Conservation (phyloP, 495 filamentous ascomycete genomes). For the Evernia prunastri region DNA sequence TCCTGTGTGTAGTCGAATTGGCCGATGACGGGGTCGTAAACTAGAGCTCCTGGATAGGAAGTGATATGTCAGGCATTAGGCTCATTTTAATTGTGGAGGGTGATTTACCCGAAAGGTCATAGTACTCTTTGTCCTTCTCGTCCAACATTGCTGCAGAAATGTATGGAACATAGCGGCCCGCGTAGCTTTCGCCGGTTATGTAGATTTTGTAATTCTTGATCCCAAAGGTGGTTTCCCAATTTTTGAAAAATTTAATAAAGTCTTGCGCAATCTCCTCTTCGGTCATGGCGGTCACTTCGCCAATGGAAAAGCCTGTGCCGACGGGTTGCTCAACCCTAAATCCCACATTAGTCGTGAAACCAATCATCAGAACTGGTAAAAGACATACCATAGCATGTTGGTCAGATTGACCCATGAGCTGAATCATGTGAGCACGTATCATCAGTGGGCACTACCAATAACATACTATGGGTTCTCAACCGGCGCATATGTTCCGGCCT, state of each 20-base stretch:
- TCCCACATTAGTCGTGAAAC: constrained; percentile 34
- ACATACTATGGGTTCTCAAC: constrained; percentile 51
- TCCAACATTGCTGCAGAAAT: constrained; percentile 48
- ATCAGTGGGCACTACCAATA: too few relatives aligned
- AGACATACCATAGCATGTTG: constrained; percentile 52
- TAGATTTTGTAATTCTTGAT: constrained; percentile 57
- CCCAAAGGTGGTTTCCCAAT: constrained; percentile 54
- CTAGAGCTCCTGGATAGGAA: constrained; percentile 26
- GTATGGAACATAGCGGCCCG: constrained; percentile 49
- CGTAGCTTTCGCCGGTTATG: constrained; percentile 57
- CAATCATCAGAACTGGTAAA: not conserved
- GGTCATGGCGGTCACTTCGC: constrained; percentile 45
- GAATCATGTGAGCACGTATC: constrained; percentile 15
- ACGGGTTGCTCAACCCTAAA: constrained; percentile 49
- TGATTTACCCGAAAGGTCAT: constrained; percentile 38
- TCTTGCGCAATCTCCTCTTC: constrained; percentile 53
- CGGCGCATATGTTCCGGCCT: constrained; percentile 51
- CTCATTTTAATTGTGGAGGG: constrained; percentile 12
- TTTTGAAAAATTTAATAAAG: constrained; percentile 58
- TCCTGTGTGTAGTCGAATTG: constrained; percentile 37
- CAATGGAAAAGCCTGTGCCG: constrained; percentile 51
- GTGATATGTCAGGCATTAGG: constrained; percentile 16
- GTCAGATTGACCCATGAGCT: constrained; percentile 55
- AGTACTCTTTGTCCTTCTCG: constrained; percentile 42
- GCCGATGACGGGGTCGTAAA: constrained; percentile 41